Evolutionary conservation across 2,329 filamentous ascomycete species (phyloP).

Genomic region (Colletotrichum phormii): DNA sequence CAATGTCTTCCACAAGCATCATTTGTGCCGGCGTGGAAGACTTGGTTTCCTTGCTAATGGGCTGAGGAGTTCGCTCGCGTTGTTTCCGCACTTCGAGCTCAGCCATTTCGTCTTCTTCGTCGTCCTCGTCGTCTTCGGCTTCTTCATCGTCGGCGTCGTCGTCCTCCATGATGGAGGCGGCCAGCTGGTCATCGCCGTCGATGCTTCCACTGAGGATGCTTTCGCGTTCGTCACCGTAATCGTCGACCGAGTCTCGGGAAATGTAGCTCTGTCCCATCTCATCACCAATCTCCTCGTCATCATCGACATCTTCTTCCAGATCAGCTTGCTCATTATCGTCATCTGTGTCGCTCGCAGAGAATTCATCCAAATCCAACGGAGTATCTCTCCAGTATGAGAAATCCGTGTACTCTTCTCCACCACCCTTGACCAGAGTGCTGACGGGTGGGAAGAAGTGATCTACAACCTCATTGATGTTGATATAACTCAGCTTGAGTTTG

Average conservation of each 20-base stretch:
- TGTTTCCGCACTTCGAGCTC: conserved; percentile 42
- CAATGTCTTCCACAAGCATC: conserved; percentile 56
- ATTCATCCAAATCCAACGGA: conserved; percentile 87
- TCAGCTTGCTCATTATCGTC: conserved; percentile 60
- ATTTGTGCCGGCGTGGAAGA: conserved; percentile 37
- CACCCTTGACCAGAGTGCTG: conserved; percentile 85
- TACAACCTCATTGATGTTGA: conserved; percentile 95
- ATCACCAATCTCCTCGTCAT: conserved; percentile 56
- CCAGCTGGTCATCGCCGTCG: conserved; percentile 56
- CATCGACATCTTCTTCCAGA: conserved; percentile 64
- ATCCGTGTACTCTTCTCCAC: conserved; percentile 95
- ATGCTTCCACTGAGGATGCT: conserved; percentile 57
- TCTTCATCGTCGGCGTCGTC: conserved; percentile 48
- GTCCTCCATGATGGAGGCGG: conserved; percentile 53
- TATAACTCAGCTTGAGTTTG: conserved; percentile 96
- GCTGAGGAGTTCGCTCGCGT: conserved; percentile 33
- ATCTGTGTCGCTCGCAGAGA: conserved; percentile 83
- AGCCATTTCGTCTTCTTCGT: conserved; percentile 53
- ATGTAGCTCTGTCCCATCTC: conserved; percentile 68
- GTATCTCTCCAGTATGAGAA: conserved; percentile 96
- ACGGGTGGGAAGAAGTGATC: conserved; percentile 98
- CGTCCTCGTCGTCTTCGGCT: conserved; percentile 47
- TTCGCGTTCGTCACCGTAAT: conserved; percentile 56
- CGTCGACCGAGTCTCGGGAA: conserved; percentile 61
- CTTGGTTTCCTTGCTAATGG: conserved; percentile 22